Base-by-base conservation (phyloP, 2,329 filamentous ascomycete genomes). In the Monascus ruber region DNA sequence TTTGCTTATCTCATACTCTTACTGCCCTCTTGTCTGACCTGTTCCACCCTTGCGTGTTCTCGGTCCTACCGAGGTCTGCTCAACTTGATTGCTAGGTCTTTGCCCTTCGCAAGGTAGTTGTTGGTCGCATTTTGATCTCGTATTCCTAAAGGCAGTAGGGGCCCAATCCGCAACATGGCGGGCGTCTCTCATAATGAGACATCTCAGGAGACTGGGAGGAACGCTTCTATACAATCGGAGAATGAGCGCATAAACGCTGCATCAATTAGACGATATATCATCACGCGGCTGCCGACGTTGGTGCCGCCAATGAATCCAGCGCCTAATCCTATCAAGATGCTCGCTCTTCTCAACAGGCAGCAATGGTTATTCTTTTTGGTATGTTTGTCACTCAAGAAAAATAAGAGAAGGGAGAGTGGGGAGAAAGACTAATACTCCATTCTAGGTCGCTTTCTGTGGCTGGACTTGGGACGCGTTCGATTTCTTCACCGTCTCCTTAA, bases 401-500 rank as follows among this genome's bases (percentile, higher is more conserved):
- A 31, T 25, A 17, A 17, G 17, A 17, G 2, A 17, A 17, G 17
- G 17, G 17, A 17, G 17, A 17, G 17, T 8, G 9, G 32, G 10
- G 24, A 26, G 7, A 5, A 25, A 17, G 29, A 10, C 34, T 43
- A 45, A 49, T 29, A 33, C 31, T 35, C 33, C 5, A 6, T 31
- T 24, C 3, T 42, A 63, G 59, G 54, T 63, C 36, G 62, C 58
- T 2, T 65, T 64, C 43, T 49, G 66, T 10, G 72, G 65, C 2
- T 77, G 74, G 71, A 62, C 64, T 2, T 73, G 70, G 69, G 71
- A 74, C 48, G 66, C 74, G 0, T 76, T 78, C 41, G 75, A 79
- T 50, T 79, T 78, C 60, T 79, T 78, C 59, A 76, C 74, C 24
- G 74, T 79, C 24, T 76, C 71, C 4, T 56, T 79, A 37, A 74